Percentiles rank a stretch among this genome's conserved stretches.
phyloP scores from a whole-genome alignment of 2,329 filamentous ascomycete species.

The Xylariales sp. region DNA sequence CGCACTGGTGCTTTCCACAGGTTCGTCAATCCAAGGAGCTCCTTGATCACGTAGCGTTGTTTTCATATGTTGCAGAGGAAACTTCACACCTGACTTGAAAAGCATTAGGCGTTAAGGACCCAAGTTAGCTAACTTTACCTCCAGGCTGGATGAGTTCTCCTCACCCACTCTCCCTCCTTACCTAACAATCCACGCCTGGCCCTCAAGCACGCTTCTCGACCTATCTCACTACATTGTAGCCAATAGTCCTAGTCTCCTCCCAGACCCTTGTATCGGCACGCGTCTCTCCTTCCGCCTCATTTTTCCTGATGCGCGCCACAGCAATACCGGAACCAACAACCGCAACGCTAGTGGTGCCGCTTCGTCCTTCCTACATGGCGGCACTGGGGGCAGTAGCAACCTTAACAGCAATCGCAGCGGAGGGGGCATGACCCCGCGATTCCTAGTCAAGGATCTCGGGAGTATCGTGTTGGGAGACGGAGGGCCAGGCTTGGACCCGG shows the following conservation, averaged over 20 bases:
- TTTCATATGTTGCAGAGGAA: too few relatives aligned
- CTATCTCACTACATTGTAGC: conserved; percentile 72
- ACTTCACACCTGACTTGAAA: conserved; percentile 8
- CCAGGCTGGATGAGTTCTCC: conserved; percentile 69
- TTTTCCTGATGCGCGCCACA: conserved; percentile 49
- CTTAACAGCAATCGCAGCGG: too few relatives aligned
- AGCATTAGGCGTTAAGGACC: not conserved
- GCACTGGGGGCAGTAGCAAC: too few relatives aligned
- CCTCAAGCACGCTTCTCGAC: conserved; percentile 74
- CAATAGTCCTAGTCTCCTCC: conserved; percentile 61
- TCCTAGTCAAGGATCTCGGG: conserved; percentile 76
- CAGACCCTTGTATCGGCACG: conserved; percentile 71
- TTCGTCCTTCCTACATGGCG: too few relatives aligned
- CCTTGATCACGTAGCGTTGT: too few relatives aligned
- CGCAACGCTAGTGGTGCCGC: not conserved
- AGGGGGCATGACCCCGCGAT: conserved; percentile 59
- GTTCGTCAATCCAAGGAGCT: conserved; percentile 29
- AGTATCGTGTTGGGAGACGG: conserved; percentile 71
- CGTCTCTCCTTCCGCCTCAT: conserved; percentile 84
- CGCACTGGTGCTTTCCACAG: conserved; percentile 68
- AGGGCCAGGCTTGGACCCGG: conserved; percentile 32
- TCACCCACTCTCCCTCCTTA: conserved; percentile 56
- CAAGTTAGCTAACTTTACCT: not conserved
- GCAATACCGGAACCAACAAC: conserved; percentile 29
- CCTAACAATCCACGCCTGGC: conserved; percentile 83